Percentiles rank a stretch among this genome's conserved stretches.
Evolutionary conservation across 1,284 basidiomycete genomes (phyloP).

Genomic region (Mycena sp.): DNA sequence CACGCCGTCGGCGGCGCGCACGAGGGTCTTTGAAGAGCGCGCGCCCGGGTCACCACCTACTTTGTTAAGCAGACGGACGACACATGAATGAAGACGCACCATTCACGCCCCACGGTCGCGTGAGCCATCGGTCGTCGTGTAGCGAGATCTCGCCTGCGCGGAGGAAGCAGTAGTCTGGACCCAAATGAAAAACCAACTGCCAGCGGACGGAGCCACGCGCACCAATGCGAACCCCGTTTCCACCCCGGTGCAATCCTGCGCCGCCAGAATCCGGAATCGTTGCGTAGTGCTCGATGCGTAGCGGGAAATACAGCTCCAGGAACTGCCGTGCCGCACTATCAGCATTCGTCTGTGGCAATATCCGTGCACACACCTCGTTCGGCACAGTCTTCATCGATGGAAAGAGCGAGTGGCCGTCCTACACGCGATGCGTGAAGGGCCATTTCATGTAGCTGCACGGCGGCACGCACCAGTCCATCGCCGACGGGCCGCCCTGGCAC

Average conservation of each 20-base stretch:
- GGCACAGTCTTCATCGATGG: constrained; percentile 26
- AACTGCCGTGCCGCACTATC: constrained; percentile 24
- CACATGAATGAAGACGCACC: too few relatives aligned
- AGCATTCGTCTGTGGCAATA: not conserved
- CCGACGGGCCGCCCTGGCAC: constrained; percentile 23
- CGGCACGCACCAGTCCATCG: constrained; percentile 25
- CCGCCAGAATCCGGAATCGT: constrained; percentile 27
- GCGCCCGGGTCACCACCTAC: constrained; percentile 24
- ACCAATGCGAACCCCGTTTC: constrained; percentile 31
- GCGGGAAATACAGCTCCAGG: constrained; percentile 21
- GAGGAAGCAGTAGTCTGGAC: constrained; percentile 21
- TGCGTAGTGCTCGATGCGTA: constrained; percentile 26
- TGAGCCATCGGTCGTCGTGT: constrained; percentile 28
- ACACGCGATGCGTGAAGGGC: not conserved
- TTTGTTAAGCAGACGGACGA: too few relatives aligned
- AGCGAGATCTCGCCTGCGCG: constrained; percentile 25
- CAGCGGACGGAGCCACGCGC: not conserved
- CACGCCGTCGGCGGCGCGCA: constrained; percentile 11
- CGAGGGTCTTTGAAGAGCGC: constrained; percentile 23
- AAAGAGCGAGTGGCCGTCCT: constrained; percentile 26
- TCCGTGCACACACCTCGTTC: constrained; percentile 19
- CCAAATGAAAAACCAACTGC: not conserved
- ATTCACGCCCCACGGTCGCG: constrained; percentile 23
- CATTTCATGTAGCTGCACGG: not conserved
- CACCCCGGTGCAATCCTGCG: constrained; percentile 22